Conservation (phyloP, 2,329 filamentous ascomycete species). For the Trichothecium sympodiale region DNA sequence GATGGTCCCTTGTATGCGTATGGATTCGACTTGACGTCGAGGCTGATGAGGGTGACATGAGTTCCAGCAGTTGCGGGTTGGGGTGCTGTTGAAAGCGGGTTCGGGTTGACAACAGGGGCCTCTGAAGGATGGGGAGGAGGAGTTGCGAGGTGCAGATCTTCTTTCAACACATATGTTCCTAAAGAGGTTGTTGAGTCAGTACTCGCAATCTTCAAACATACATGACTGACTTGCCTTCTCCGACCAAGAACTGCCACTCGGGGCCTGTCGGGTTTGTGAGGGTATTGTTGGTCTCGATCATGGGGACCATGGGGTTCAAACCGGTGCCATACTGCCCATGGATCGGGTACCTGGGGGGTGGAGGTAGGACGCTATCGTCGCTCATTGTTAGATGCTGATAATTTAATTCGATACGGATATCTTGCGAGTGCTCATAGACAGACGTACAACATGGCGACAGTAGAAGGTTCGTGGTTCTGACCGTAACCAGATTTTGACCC, state of each 20-base stretch:
- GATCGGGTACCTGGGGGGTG: slow-evolving; percentile 73
- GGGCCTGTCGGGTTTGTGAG: slow-evolving; percentile 68
- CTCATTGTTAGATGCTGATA: too few relatives aligned
- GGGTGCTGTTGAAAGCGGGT: slow-evolving; percentile 78
- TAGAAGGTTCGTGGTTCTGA: too few relatives aligned
- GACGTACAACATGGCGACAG: slow-evolving; percentile 15
- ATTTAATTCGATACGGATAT: too few relatives aligned
- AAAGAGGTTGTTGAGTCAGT: slow-evolving; percentile 8
- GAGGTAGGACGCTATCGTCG: slow-evolving; percentile 62
- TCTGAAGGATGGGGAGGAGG: slow-evolving; percentile 94
- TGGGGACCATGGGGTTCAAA: slow-evolving; percentile 55
- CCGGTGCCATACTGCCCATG: slow-evolving; percentile 60
- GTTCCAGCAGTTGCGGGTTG: slow-evolving; percentile 78
- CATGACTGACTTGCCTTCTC: slow-evolving; percentile 55
- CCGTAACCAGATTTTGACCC: too few relatives aligned
- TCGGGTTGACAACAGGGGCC: slow-evolving; percentile 74
- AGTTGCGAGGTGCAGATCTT: slow-evolving; percentile 85
- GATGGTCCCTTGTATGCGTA: slow-evolving; percentile 14
- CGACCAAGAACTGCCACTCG: slow-evolving; percentile 83
- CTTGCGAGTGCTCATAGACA: too few relatives aligned
- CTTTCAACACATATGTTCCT: slow-evolving; percentile 85
- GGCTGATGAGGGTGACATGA: slow-evolving; percentile 65
- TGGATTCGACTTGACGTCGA: slow-evolving; percentile 49
- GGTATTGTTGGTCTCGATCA: slow-evolving; percentile 91
- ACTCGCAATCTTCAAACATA: not conserved